phyloP scores from a whole-genome alignment of 306 rosid species.

The Castanea crenata region DNA sequence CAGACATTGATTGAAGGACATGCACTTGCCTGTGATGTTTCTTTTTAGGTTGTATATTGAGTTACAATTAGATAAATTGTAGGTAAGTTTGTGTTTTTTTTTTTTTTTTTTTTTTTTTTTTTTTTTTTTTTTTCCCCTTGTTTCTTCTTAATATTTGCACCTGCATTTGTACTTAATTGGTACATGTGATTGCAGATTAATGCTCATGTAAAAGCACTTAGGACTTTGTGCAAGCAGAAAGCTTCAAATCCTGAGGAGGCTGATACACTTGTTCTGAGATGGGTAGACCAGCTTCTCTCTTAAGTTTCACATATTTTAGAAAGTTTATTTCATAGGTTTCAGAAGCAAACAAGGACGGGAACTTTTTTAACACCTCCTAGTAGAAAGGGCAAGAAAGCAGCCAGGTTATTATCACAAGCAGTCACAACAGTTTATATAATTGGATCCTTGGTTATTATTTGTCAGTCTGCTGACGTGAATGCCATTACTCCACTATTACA shows the following conservation, averaged over 20 bases:
- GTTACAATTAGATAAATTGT: neutral
- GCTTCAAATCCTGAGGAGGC: slow-evolving; percentile 53
- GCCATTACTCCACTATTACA: slow-evolving; percentile 58
- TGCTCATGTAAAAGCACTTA: slow-evolving; percentile 86
- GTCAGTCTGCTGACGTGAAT: slow-evolving; percentile 64
- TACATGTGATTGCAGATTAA: slow-evolving; percentile 56
- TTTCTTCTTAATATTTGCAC: neutral
- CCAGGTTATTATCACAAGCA: slow-evolving; percentile 57
- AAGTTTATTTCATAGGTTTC: slow-evolving; percentile 52
- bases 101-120: too few species aligned
- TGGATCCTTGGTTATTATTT: slow-evolving; percentile 71
- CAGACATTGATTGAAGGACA: too few species aligned
- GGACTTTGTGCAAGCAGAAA: slow-evolving; percentile 75
- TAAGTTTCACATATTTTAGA: slow-evolving; percentile 59
- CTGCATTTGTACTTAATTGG: slow-evolving; percentile 10
- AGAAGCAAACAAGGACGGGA: slow-evolving; percentile 30
- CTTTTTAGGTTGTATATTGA: neutral
- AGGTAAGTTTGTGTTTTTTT: neutral
- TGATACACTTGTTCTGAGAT: slow-evolving; percentile 55
- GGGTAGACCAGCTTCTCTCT: slow-evolving; percentile 53
- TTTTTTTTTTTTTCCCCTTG: too few species aligned
- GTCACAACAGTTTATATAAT: slow-evolving; percentile 72
- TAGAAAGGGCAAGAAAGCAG: slow-evolving; percentile 50
- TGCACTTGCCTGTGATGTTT: slow-evolving; percentile 7
- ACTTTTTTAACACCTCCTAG: slow-evolving; percentile 59